Base-by-base conservation (phyloP, 75 land plant genomes). In the Larix kaempferi region DNA sequence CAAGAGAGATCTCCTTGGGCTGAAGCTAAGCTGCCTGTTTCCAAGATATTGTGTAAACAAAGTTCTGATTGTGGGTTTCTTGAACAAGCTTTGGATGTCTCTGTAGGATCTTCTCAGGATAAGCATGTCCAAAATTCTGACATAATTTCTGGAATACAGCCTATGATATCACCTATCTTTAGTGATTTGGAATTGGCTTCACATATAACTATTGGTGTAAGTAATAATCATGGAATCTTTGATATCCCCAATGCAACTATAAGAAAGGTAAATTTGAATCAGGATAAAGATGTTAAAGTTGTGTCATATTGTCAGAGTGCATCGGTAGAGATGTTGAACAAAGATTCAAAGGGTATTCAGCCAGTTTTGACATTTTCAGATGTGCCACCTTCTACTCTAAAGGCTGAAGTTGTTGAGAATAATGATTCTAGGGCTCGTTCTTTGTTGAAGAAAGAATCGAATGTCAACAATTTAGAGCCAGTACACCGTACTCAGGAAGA, bases 311-410 rank as follows among this genome's bases (percentile, higher is more conserved):
- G 21, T 66, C n/a, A 66, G 44, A 66, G 41, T 66, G 17, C 35
- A 35, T 19, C 15, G 41, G n/a, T 17, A 35, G 44, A 66, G n/a
- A 35, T 37, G 41, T 66, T 66, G 41, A 66, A 39, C 71, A 66
- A 27, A 66, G 44, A 33, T 0, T 66, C 17, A 29, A 66, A 66
- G 35, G 71, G 71, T 19, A 26, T 66, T 66, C 39, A 15, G 17
- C 6, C 71, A 66, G 71, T 66, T 15, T 66, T 29, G 41, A 66
- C 71, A 33, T 66, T 66, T 66, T 66, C 71, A 17, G 71, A 66
- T 66, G 39, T 37, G 44, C n/a, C 44, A 29, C 44, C 71, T 33
- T 66, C 44, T 35, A 66, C 27, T 4, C 6, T 37, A 66, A 37
- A 16, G 27, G 10, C 71, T 17, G 17, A 6, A 66, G 35, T 7